A percentile compares a stretch with the other conserved stretches of the same genome.
Conservation (phyloP, 768 basidiomycete genomes). For the Pisolithus albus region DNA sequence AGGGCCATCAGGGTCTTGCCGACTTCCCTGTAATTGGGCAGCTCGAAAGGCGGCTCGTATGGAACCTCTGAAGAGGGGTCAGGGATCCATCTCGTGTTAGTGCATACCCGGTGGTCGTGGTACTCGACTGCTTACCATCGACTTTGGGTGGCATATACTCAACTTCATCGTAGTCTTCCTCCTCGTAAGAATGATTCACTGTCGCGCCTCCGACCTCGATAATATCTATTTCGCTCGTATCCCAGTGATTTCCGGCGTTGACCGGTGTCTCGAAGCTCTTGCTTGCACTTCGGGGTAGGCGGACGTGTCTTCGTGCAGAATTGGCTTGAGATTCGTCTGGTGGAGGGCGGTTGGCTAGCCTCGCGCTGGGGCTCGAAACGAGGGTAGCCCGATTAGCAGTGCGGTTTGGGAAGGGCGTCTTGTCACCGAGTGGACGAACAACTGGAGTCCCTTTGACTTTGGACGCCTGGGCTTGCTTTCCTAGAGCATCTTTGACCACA, state of each 20-base stretch:
- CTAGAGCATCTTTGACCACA: conserved; percentile 13
- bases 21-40: conserved; percentile 42
- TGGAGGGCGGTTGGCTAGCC: conserved; percentile 32
- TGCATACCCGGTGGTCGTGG: neutral
- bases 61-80: conserved; percentile 26
- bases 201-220: conserved; percentile 23
- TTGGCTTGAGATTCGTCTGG: conserved; percentile 51
- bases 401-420: conserved; percentile 72
- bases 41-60: conserved; percentile 42
- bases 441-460: conserved; percentile 19
- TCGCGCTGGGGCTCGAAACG: conserved; percentile 28
- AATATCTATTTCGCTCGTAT: conserved; percentile 54
- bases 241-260: conserved; percentile 66
- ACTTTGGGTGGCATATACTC: conserved; percentile 51
- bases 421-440: conserved; percentile 57
- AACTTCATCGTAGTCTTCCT: conserved; percentile 39
- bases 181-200: conserved; percentile 20
- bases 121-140: conserved; percentile 31
- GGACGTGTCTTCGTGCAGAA: conserved; percentile 57
- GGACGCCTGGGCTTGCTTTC: conserved; percentile 23
- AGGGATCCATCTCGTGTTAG: neutral
- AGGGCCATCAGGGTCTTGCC: conserved; percentile 32
- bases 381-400: conserved; percentile 16
- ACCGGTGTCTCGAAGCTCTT: conserved; percentile 60
- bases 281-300: conserved; percentile 45